Base-by-base conservation (phyloP, 2,329 filamentous ascomycete species). In the Trichophyton simii region DNA sequence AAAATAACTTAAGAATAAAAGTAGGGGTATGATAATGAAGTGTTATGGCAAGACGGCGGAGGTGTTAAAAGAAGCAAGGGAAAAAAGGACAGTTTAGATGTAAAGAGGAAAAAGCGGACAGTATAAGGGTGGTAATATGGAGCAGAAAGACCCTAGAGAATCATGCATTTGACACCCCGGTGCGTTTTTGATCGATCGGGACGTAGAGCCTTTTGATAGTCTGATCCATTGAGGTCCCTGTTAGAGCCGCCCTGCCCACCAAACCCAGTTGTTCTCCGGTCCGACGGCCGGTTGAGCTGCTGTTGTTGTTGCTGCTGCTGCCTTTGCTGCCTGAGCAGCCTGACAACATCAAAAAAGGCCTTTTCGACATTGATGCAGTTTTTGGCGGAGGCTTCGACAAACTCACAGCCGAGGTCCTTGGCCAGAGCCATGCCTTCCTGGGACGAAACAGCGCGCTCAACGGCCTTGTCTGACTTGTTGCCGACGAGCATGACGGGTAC, bases 331-430 rank as follows among this genome's bases (percentile, higher is more conserved):
- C 94, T 86, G 66, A 99, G 79, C 73, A 94, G 89, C 67, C 94
- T 82, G 60, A 97, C 94, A 6, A 99, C 94, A 71, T 99, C 94
- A 76, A 96, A 97, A 72, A 99, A 97, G 36, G 91, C 92, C 80
- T 95, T 97, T 75, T 96, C 94, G 60, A 96, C 92, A 70, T 97
- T 96, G 79, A 96, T 91, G 77, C 91, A 96, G 73, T 96, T 96
- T 79, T 96, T 96, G 41, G 92, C 92, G 5, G 91, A 96, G 1
- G 92, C 91, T 75, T 97, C 92, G 68, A 96, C 91, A 69, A 97
- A 97, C 68, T 96, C 91, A 77, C 94, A 97, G 65, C 90, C 90
- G 44, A 99, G 80, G 70, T 96, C 90, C 69, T 91, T 88, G 61
- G 94, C 92, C 44, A 97, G 79, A 59, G 91, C 91, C 67, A 90